A percentile compares a stretch with the other conserved stretches of the same genome.
Conservation (phyloP, 352 stramenopile genomes). For the Globisporangium spiculum region DNA sequence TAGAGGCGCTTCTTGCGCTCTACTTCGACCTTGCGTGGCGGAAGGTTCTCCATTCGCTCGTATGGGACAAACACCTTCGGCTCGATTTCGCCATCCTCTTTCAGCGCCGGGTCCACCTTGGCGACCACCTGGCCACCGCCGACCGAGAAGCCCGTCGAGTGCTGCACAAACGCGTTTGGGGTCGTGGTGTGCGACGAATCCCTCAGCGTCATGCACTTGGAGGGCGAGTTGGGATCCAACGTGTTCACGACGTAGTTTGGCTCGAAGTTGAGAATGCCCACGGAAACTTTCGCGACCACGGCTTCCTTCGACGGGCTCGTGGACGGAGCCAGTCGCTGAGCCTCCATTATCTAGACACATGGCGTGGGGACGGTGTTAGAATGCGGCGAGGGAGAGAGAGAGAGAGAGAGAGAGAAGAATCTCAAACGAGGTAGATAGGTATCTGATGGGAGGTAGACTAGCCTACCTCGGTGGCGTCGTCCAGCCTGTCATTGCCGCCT, state of each 20-base stretch:
- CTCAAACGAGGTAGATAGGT: not conserved
- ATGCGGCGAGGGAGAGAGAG: no score
- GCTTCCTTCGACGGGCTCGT: constrained; percentile 54
- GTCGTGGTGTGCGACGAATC: constrained; percentile 38
- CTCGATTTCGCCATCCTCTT: constrained; percentile 56
- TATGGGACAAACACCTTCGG: constrained; percentile 75
- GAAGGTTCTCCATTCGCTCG: constrained; percentile 44
- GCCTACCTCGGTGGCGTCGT: not conserved
- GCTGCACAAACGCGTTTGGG: constrained; percentile 37
- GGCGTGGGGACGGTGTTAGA: not conserved
- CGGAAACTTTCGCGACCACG: constrained; percentile 19
- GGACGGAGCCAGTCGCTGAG: constrained; percentile 40
- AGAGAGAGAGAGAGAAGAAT: not conserved
- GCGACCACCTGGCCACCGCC: constrained; percentile 41
- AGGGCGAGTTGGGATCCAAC: constrained; percentile 23
- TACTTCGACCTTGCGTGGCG: constrained; percentile 66
- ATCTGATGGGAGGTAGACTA: not conserved
- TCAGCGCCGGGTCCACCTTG: constrained; percentile 35
- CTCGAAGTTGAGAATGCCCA: constrained; percentile 62
- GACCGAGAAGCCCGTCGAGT: constrained; percentile 40
- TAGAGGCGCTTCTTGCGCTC: constrained; percentile 65
- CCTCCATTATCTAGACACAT: constrained; percentile 7
- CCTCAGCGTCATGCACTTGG: constrained; percentile 30
- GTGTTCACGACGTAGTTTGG: constrained; percentile 27
- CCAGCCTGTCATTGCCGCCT: not conserved